Base-by-base conservation (phyloP, 2,329 filamentous ascomycete species). In the Arthrinium puccinioides region DNA sequence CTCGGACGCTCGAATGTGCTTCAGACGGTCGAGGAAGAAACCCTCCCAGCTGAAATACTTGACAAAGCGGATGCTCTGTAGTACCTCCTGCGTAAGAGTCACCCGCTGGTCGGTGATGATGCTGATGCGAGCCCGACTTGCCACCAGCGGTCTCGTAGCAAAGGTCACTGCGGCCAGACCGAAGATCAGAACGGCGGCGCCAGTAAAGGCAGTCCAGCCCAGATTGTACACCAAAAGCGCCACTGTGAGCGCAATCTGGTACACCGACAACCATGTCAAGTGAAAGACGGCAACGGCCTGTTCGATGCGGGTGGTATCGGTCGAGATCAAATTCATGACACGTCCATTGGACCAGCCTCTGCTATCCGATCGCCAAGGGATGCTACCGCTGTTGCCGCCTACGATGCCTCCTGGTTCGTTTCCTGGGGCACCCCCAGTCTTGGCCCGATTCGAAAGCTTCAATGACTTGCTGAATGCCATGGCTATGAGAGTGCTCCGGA, bases 21-120 rank as follows among this genome's bases (percentile, higher is more conserved):
- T 74, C 11, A 95, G 69, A 11, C 87, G 78, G 30, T 77, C 69
- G 6, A 94, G 66, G 54, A 95, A 94, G 19, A 83, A 82, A 43
- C 75, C 82, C 55, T 95, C 89, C 88, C 88, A 95, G 13, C 86
- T 87, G 54, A 94, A 94, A 60, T 78, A 94, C 59, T 95, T 95
- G 61, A 95, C 87, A 53, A 95, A 94, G 18, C 87, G 76, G 13
- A 94, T 87, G 0, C 85, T 83, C 46, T 86, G 81, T 10, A 95
- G 54, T 36, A 95, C 92, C 54, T 95, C 88, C 53, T 94, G 88
- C 0, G 87, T 95, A 19, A 95, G 66, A 32, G 83, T 84, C 9
- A 95, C 87, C 42, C 88, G 77, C 61, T 90, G 83, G 55, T 95
- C 88, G 3, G 88, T 95, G 41, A 94, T 76, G 50, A 85, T 87